Evolutionary conservation across 345 rosid species (phyloP), one percentile per base, ranked within the genome.

Genomic region (Citropsis articulata): DNA sequence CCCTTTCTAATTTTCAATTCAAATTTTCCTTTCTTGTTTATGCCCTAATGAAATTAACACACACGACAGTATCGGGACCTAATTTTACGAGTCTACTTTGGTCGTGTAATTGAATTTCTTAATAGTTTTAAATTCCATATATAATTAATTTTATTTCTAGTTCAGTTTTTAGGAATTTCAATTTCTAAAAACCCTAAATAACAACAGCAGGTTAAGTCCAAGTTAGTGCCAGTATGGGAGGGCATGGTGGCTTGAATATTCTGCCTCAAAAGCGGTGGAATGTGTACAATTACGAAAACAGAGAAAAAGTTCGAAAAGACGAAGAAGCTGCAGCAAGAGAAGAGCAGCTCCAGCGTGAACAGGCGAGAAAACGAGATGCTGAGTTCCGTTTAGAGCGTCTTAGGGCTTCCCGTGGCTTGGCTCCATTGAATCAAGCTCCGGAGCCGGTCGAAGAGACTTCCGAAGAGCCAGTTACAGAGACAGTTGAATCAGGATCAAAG

Each of bases 241-340:
- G 99, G 8, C 98, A 95, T 83, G 97, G 98, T 19, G 98, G 97
- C 72, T 85, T 96, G 61, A 96, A 96, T 72, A 96, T 94, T 68
- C 94, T 94, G 18, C 99, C 99, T 6, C 97, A 94, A 81, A 96
- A 96, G 90, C 83, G 92, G 27, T 96, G 97, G 99, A 96, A 92
- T 78, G 97, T 94, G 7, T 96, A 91, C 87, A 96, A 91, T 30
- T 91, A 69, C 42, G 97, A 96, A 21, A 96, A 96, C 73, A 80
- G 93, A 81, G 97, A 94, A 80, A 96, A 94, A 82, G 98, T 96
- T 61, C 85, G 88, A 28, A 81, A 78, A 55, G 97, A 96, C 50
- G 97, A 96, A 80, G 99, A 94, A 82, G 97, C 93, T 1, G 98
- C 97, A 0, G 97, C 99, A 0, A 94, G 57, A 71, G 97, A 92